These are phyloP conservation scores for Spathaspora hagerdaliae DNA, from an alignment of 805 yeast genomes.

Conservation along the genomic window DNA sequence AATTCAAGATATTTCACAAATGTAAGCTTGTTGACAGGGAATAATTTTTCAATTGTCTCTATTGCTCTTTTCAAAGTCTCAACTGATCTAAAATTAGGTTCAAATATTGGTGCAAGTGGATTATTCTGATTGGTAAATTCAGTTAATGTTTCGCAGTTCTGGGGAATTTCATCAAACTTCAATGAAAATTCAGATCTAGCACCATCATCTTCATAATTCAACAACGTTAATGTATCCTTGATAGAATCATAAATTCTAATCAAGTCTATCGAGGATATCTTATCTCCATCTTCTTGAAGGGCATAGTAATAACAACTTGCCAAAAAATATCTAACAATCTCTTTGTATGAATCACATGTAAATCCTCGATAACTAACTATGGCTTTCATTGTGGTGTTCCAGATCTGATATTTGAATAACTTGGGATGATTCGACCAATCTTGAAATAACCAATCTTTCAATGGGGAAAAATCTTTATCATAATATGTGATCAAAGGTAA, in stretches of 20 bases:
- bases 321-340: conserved; percentile 16
- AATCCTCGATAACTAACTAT: conserved; percentile 9
- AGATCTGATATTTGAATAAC: conserved; percentile 15
- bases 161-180: background rate
- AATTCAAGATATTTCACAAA: conserved; percentile 24
- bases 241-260: conserved; percentile 26
- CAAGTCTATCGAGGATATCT: conserved; percentile 21
- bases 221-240: conserved; percentile 15
- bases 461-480: conserved; percentile 18
- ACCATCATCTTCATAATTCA: background rate
- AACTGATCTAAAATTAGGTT: conserved; percentile 13
- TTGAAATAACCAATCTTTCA: conserved; percentile 22
- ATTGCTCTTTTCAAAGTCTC: conserved; percentile 16
- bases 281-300: conserved; percentile 9
- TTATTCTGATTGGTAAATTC: conserved; percentile 15
- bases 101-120: conserved; percentile 14
- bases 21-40: conserved; percentile 31
- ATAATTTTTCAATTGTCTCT: conserved; percentile 28
- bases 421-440: background rate
- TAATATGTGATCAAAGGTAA: conserved; percentile 23
- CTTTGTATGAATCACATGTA: conserved; percentile 7
- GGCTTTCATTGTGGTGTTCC: conserved; percentile 16
- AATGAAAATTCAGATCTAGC: background rate
- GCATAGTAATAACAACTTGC: conserved; percentile 21
- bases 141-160: conserved; percentile 4